Evolutionary conservation across 2,329 filamentous ascomycete species (phyloP).

Genomic region (Metarhizium brunneum): DNA sequence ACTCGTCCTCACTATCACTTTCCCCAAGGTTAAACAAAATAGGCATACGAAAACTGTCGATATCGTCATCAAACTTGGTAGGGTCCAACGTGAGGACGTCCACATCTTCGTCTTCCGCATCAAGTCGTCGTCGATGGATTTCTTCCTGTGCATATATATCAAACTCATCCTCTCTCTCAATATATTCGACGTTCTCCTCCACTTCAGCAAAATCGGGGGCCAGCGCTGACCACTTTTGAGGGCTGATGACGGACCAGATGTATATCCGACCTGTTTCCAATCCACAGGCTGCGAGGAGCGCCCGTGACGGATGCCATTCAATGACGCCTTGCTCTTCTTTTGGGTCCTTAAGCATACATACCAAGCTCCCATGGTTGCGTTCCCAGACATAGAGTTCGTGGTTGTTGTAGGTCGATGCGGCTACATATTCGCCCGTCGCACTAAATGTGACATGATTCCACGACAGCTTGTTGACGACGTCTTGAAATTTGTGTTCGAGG

Average conservation of each 20-base stretch:
- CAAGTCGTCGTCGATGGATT: conserved; percentile 80
- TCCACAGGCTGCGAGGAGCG: conserved; percentile 83
- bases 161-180: conserved; percentile 93
- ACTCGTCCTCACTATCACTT: conserved; percentile 92
- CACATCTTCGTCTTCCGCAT: conserved; percentile 87
- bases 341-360: conserved; percentile 93
- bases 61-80: conserved; percentile 49
- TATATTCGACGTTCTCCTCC: conserved; percentile 95
- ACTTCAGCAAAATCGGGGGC: conserved; percentile 96
- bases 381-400: conserved; percentile 99
- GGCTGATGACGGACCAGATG: conserved; percentile 90
- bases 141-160: conserved; percentile 95
- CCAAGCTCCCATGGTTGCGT: conserved; percentile 81
- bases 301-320: conserved; percentile 89
- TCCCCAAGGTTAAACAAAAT: conserved; percentile 88
- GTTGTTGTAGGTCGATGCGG: conserved; percentile 95
- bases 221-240: conserved; percentile 93
- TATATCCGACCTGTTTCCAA: conserved; percentile 90
- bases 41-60: conserved; percentile 75
- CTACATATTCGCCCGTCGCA: conserved; percentile 88
- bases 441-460: conserved; percentile 98
- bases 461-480: conserved; percentile 85
- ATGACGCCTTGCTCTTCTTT: conserved; percentile 95
- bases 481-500: conserved; percentile 96
- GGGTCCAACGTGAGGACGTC: conserved; percentile 76